phyloP scores from a whole-genome alignment of 106 monocot genomes.

The Dendrobium catenatum region DNA sequence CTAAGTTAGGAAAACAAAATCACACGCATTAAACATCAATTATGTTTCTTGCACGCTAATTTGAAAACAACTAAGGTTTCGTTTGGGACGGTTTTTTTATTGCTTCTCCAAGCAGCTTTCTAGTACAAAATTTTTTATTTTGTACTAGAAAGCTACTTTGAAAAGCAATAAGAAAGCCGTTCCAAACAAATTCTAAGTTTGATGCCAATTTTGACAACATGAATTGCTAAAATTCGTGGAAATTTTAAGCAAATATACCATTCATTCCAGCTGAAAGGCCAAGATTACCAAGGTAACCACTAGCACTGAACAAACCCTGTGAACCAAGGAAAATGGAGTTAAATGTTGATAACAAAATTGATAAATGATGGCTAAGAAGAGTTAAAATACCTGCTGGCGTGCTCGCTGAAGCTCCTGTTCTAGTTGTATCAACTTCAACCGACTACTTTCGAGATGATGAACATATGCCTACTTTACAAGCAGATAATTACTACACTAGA shows the following conservation, averaged over 20 bases:
- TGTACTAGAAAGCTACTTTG: no score
- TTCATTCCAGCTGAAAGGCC: constrained; percentile 38
- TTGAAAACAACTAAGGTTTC: no score
- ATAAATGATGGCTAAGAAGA: background rate
- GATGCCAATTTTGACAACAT: no score
- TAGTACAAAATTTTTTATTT: no score
- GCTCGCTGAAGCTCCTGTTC: constrained; percentile 82
- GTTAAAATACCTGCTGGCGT: constrained; percentile 41
- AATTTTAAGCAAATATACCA: constrained; percentile 23
- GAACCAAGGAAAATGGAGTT: background rate
- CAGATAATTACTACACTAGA: background rate
- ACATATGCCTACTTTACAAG: constrained; percentile 58
- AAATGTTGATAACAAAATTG: background rate
- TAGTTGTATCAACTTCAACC: constrained; percentile 59
- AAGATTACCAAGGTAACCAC: constrained; percentile 40
- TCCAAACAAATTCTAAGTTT: no score
- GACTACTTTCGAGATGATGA: constrained; percentile 77
- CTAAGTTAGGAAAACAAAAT: no score
- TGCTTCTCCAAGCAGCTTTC: no score
- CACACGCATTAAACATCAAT: no score
- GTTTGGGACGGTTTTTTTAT: no score
- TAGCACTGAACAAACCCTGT: constrained; percentile 52
- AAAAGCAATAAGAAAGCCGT: no score
- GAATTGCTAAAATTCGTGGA: background rate
- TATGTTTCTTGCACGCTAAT: no score